A percentile compares a stretch with the other conserved stretches of the same genome.
phyloP scores from a whole-genome alignment of 306 rosid genomes.

The Gastrolobium villosum region DNA sequence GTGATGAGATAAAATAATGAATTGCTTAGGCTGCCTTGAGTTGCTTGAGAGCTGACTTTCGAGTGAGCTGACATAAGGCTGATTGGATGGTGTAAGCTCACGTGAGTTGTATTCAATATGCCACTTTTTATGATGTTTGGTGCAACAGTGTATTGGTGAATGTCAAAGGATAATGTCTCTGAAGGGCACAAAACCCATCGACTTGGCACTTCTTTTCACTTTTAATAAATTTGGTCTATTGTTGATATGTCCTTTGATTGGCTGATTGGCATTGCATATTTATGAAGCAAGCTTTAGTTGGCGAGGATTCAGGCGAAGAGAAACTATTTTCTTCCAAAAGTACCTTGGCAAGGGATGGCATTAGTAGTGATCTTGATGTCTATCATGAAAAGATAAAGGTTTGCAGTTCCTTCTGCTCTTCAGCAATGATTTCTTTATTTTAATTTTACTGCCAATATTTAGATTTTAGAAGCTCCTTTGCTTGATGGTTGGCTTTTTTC shows the following conservation, averaged over 20 bases:
- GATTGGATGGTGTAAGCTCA: slow-evolving; percentile 5
- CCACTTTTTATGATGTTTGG: slow-evolving; percentile 9
- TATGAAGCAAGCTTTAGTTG: slow-evolving; percentile 93
- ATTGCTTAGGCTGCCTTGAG: slow-evolving; percentile 37
- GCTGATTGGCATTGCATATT: slow-evolving; percentile 38
- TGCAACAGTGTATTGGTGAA: background rate
- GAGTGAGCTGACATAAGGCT: slow-evolving; percentile 19
- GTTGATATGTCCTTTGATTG: slow-evolving; percentile 37
- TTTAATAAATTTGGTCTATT: slow-evolving; percentile 28
- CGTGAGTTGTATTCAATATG: background rate
- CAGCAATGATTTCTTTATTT: background rate
- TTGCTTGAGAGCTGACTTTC: slow-evolving; percentile 24
- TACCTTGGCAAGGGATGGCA: slow-evolving; percentile 63
- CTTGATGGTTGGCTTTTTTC: slow-evolving; percentile 42
- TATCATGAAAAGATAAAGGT: slow-evolving; percentile 85
- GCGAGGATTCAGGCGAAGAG: slow-evolving; percentile 86
- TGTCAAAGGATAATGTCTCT: slow-evolving; percentile 2
- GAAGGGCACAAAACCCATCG: background rate
- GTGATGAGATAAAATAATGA: background rate
- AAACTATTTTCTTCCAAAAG: slow-evolving; percentile 85
- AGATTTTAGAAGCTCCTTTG: slow-evolving; percentile 28
- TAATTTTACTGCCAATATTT: slow-evolving; percentile 10
- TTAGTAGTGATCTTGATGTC: slow-evolving; percentile 69
- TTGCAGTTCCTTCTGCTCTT: slow-evolving; percentile 27
- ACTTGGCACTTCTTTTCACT: slow-evolving; percentile 14